Percentiles rank a stretch among this genome's conserved stretches.
Evolutionary conservation across 164 flowering plant genomes (phyloP).

Genomic region (Stephania japonica): DNA sequence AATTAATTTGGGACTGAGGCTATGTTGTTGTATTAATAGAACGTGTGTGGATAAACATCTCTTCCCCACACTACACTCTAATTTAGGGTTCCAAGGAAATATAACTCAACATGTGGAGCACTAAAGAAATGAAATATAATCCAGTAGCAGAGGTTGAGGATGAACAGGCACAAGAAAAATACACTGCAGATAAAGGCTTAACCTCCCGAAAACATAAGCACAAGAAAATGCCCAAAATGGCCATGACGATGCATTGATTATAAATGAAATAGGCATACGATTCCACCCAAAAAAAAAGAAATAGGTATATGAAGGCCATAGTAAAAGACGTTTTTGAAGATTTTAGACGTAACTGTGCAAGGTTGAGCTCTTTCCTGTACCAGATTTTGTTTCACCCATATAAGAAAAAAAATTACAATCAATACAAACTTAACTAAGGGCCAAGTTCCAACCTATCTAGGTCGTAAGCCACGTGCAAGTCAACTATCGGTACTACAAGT

Average conservation of each 20-base stretch:
- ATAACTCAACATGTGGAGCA: not conserved
- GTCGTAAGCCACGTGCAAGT: not conserved
- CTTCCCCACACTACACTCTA: not conserved
- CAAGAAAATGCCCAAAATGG: conserved; percentile 1
- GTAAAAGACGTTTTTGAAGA: not conserved
- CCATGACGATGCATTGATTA: not conserved
- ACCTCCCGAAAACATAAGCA: not conserved
- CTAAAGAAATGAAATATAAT: too few species aligned
- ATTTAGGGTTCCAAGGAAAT: too few species aligned
- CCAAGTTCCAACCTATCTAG: not conserved
- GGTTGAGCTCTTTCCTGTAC: not conserved
- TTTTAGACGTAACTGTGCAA: not conserved
- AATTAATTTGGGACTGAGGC: too few species aligned
- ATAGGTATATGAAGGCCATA: not conserved
- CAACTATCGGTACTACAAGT: too few species aligned
- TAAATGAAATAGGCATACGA: not conserved
- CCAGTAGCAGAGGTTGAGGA: not conserved
- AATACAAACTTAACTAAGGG: not conserved
- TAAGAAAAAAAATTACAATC: not conserved
- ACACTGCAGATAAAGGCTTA: not conserved
- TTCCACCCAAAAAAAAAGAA: too few species aligned
- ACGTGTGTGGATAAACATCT: not conserved
- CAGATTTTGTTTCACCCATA: not conserved
- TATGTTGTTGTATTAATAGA: too few species aligned
- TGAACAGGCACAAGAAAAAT: not conserved